Evolutionary conservation across 306 rosid genomes (phyloP), one percentile per base, ranked within the genome.

Genomic region (Medicago arabica): DNA sequence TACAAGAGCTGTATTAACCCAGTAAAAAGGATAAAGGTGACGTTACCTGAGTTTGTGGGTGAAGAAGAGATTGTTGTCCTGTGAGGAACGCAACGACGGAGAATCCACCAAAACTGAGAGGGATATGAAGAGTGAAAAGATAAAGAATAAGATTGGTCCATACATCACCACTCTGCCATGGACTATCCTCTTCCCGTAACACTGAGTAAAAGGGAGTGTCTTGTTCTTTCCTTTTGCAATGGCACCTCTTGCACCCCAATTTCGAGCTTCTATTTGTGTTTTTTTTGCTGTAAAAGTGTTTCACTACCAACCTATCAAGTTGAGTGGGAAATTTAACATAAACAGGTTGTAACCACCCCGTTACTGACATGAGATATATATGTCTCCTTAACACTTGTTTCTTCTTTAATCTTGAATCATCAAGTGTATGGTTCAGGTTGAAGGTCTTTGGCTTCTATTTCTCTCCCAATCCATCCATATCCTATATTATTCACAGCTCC

Each of bases 81-180:
- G 87, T 39, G 34, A 78, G n/a, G 17, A 78, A n/a, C 10, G 96
- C 65, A 80, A 86, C 85, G 17, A 86, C 82, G n/a, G 94, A 82
- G 82, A 91, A 83, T 49, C 96, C 86, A 69, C 96, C 92, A 65
- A 94, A 91, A 79, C 98, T 87, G 83, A 89, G 84, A 86, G 98
- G 98, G 77, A 94, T 83, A 81, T 94, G 98, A 76, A 94, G 74
- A 81, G 74, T 87, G 83, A 89, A 87, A 13, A 87, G 55, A 69
- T 91, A 93, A 66, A 91, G 86, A 55, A 87, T 87, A 90, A 87
- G 76, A 49, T 78, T 83, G 80, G 80, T 87, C 97, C 98, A 91
- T 2, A 86, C 54, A 78, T 67, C 75, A 25, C 71, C 92, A 66
- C 50, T 61, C 49, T 89, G 92, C 97, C 97, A 93, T 21, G 89